Conservation (phyloP, 2,329 filamentous ascomycete species). For the Beauveria rudraprayagi region DNA sequence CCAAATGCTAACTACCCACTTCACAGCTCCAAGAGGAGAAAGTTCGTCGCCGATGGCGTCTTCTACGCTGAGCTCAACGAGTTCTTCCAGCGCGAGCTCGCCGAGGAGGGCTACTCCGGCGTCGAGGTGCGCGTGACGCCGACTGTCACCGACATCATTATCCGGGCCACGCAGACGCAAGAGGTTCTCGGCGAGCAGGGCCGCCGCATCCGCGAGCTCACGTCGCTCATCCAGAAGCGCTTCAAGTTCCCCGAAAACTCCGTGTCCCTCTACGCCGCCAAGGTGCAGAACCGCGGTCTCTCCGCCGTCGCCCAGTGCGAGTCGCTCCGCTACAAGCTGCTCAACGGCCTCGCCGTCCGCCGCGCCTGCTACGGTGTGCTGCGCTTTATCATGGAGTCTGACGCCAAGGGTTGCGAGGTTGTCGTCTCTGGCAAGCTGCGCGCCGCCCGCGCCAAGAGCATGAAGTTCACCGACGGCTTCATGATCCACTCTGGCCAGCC, state of each 20-base stretch:
- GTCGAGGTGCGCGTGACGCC: constrained; percentile 99
- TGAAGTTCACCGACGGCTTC: constrained; percentile 99
- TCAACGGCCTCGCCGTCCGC: constrained; percentile 97
- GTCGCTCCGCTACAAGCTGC: constrained; percentile 99
- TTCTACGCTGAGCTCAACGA: constrained; percentile 99
- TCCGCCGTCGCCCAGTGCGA: constrained; percentile 99
- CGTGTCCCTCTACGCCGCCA: constrained; percentile 98
- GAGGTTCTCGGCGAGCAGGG: constrained; percentile 99
- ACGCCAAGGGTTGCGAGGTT: constrained; percentile 99
- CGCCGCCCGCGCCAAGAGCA: constrained; percentile 98
- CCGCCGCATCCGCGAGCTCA: constrained; percentile 99
- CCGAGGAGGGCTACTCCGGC: constrained; percentile 99
- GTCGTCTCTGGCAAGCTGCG: constrained; percentile 99
- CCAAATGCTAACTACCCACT: constrained; percentile 9
- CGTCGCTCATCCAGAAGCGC: constrained; percentile 99
- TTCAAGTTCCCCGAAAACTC: constrained; percentile 99
- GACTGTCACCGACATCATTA: constrained; percentile 99
- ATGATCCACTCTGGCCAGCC: constrained; percentile 99
- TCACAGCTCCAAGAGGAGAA: constrained; percentile 78
- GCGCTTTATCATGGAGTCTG: constrained; percentile 99
- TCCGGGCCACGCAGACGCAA: constrained; percentile 99
- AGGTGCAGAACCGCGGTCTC: constrained; percentile 99
- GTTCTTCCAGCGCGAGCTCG: constrained; percentile 99
- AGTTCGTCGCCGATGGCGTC: constrained; percentile 96
- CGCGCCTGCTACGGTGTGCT: constrained; percentile 99